Evolutionary conservation across 2,329 filamentous ascomycete species (phyloP).

Genomic region (Proliferodiscus dingleyae): DNA sequence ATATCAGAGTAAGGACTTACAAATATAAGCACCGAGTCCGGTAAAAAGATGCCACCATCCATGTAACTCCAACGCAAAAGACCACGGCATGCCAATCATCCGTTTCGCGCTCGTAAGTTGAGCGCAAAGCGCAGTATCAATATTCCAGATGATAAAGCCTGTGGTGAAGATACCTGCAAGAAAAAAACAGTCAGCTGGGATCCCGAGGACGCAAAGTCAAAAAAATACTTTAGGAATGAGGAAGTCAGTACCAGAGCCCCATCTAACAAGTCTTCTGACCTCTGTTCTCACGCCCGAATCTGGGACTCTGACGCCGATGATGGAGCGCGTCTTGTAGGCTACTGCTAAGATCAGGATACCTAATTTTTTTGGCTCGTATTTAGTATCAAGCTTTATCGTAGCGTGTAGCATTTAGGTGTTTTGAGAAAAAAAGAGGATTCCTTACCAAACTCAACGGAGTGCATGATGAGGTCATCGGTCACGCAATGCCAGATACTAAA

Average conservation of each 20-base stretch:
- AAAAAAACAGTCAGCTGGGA: not conserved
- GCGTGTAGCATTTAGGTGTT: too few relatives aligned
- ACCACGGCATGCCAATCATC: conserved; percentile 48
- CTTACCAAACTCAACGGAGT: conserved; percentile 25
- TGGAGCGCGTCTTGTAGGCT: conserved; percentile 23
- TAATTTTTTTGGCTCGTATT: conserved; percentile 3
- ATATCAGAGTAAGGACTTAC: conserved; percentile 15
- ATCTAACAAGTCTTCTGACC: conserved; percentile 21
- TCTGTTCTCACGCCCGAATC: conserved; percentile 21
- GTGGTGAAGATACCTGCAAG: conserved; percentile 35
- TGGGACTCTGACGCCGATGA: conserved; percentile 24
- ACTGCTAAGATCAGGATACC: conserved; percentile 23
- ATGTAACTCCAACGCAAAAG: conserved; percentile 53
- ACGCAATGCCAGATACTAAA: conserved; percentile 38
- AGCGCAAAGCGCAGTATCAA: conserved; percentile 50
- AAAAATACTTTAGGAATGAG: too few relatives aligned
- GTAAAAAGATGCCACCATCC: conserved; percentile 63
- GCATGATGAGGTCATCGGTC: conserved; percentile 24
- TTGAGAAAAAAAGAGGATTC: not conserved
- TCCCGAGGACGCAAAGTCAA: not conserved
- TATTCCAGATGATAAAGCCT: conserved; percentile 51
- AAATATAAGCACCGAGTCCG: conserved; percentile 44
- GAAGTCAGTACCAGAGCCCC: conserved; percentile 21
- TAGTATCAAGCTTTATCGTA: not conserved
- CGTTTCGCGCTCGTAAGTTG: conserved; percentile 42